Conservation (phyloP, 164 flowering plant species). For the Chimonanthus praecox region DNA sequence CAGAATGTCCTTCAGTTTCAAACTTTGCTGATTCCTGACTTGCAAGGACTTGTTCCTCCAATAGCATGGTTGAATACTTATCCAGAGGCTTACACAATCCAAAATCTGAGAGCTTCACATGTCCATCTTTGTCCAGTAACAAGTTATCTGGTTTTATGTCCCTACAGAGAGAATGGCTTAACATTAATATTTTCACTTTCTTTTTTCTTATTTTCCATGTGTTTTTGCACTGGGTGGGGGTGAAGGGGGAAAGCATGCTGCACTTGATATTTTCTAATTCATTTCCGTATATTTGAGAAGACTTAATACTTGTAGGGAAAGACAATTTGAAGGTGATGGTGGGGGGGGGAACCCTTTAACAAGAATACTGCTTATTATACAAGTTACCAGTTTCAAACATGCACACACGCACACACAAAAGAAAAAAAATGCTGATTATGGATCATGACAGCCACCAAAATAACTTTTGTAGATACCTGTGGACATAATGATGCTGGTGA, state of each 20-base stretch:
- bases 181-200: conserved; percentile 9
- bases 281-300: too few relatives aligned
- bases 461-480: conserved; percentile 44
- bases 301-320: too few relatives aligned
- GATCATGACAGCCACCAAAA: background rate
- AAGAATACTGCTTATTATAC: too few relatives aligned
- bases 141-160: conserved; percentile 97
- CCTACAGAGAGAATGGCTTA: conserved; percentile 33
- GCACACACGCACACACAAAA: too few relatives aligned
- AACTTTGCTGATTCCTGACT: conserved; percentile 32
- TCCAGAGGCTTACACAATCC: conserved; percentile 94
- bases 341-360: too few relatives aligned
- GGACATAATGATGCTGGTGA: conserved; percentile 80
- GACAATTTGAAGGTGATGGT: too few relatives aligned
- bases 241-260: too few relatives aligned
- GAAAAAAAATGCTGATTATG: background rate
- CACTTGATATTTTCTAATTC: too few relatives aligned
- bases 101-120: conserved; percentile 94
- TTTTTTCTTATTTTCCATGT: background rate
- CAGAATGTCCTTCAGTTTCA: conserved; percentile 42
- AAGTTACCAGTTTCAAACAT: too few relatives aligned
- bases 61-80: conserved; percentile 56
- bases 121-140: conserved; percentile 83
- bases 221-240: too few relatives aligned
- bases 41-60: conserved; percentile 52